Base-by-base conservation (phyloP, 2,329 filamentous ascomycete genomes). In the Claviceps sorghi region DNA sequence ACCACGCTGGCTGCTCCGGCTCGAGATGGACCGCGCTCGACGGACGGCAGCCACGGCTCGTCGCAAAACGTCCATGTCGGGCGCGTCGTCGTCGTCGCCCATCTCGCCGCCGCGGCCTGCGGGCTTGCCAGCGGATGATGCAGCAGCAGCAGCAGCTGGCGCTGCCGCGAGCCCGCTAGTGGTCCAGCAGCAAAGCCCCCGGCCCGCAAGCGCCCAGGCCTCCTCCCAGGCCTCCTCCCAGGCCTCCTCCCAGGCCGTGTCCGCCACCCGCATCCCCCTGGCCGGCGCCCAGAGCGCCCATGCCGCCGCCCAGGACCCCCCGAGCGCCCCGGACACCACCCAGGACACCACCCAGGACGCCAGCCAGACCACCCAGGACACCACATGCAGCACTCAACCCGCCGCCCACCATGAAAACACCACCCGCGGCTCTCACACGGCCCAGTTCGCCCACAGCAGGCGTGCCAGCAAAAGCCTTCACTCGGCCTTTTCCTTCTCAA, bases 21-120 rank as follows among this genome's bases (percentile, higher is more conserved):
- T 61, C 60, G 53, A 56, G 59, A 67, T 69, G 67, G 66, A 68
- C 57, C 67, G 67, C 62, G 61, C 64, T 62, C 66, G 66, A 59
- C 65, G 65, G 52, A 61, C 65, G 40, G 53, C 58, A 55, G 59
- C 59, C 50, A 60, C 59, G 48, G 58, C 59, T 54, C 66, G 65
- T 57, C 66, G 65, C 59, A 64, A 59, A 54, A 58, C 61, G 36
- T 52, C 60, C 26, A 63, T 26, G 26, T 26, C 59, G 53, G 60
- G 59, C 50, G 36, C 15, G 15, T 67, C 66, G 52, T 57, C 66
- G 52, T 57, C 65, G 17, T 67, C 66, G 56, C 65, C 65, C 53
- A 62, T 59, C 26, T 66, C 66, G 51, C 56, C 59, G 29, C 60
- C 65, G 32, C 26, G 26, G 26, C 61, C 65, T 29, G 65, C 65